Evolutionary conservation across 192 early-diverging fungal species (phyloP), one percentile per base, ranked within the genome.

Genomic region (Linnemannia schmuckeri): DNA sequence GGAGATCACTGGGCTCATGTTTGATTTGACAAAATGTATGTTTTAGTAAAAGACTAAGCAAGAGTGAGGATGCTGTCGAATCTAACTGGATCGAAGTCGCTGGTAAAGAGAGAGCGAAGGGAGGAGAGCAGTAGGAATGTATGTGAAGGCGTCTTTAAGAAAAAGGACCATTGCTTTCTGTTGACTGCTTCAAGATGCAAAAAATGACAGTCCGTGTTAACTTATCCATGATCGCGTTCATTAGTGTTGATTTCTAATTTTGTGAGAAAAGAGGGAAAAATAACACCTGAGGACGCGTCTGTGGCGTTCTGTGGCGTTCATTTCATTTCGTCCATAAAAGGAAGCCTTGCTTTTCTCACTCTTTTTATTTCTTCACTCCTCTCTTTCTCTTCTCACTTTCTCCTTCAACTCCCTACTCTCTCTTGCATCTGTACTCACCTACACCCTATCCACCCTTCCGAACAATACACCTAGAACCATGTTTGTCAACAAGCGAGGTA

Each of bases 401-500:
- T n/a, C 37, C 0, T 68, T 47, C 52, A 61, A 61, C 52, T 3
- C 63, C 47, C 30, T 27, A 63, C 6, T 42, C 41, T 35, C 73
- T 0, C 33, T 30, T 17, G 8, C 46, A 24, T 6, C n/a, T 12
- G 8, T 24, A 40, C n/a, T 12, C 20, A 42, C 70, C 18, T 24
- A 18, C 27, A 37, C 33, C 40, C 17, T 4, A 42, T 41, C 40
- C 12, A 27, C 13, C 70, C 70, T 1, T 20, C 37, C 12, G 8
- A 42, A n/a, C 70, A 35, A 3, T 22, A 22, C 22, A 38, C 20
- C 17, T 5, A 17, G 6, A 63, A 15, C 13, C 33, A 83, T 83
- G 82, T 83, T 83, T 83, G 82, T 83, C 70, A 78, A 69, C 76
- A 83, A 82, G 49, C 54, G 82, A 78, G 82, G 82, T 83, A 83